A percentile compares a stretch with the other conserved stretches of the same genome.
These are phyloP conservation scores for Leccinum variicolor DNA, from an alignment of 768 basidiomycete genomes.

Conservation along the genomic window DNA sequence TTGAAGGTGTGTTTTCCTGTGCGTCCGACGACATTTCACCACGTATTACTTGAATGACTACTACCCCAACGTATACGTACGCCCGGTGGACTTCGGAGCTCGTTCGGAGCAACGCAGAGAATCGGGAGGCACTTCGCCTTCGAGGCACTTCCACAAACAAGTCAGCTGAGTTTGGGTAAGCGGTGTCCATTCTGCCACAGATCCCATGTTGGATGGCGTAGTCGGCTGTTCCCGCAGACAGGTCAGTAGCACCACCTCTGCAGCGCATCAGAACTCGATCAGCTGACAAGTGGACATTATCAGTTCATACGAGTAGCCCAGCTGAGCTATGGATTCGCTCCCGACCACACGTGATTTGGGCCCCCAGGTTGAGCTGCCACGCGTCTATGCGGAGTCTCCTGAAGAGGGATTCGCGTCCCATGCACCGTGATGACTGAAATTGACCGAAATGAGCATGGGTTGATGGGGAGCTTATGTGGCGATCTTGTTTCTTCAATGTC, in stretches of 20 bases:
- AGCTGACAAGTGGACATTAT: slow-evolving; percentile 35
- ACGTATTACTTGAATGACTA: background rate
- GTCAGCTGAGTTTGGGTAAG: slow-evolving; percentile 22
- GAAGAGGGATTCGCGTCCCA: background rate
- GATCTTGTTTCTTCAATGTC: slow-evolving; percentile 49
- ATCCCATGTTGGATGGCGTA: slow-evolving; percentile 1
- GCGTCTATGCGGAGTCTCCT: background rate
- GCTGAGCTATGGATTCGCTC: slow-evolving; percentile 26
- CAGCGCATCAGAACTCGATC: slow-evolving; percentile 11
- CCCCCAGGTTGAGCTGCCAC: background rate
- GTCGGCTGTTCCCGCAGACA: slow-evolving; percentile 19
- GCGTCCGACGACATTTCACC: background rate
- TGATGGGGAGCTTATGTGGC: slow-evolving; percentile 19
- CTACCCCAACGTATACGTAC: slow-evolving; percentile 43
- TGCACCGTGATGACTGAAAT: slow-evolving; percentile 1
- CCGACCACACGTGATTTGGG: slow-evolving; percentile 2
- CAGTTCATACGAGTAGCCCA: slow-evolving; percentile 39
- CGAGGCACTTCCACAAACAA: slow-evolving; percentile 36
- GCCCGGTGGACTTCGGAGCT: slow-evolving; percentile 12
- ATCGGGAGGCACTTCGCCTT: slow-evolving; percentile 59
- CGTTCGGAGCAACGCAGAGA: slow-evolving; percentile 42
- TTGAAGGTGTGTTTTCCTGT: slow-evolving; percentile 34
- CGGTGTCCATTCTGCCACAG: background rate
- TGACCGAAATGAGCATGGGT: slow-evolving; percentile 3
- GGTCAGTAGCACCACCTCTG: slow-evolving; percentile 46